phyloP scores from a whole-genome alignment of 2,329 filamentous ascomycete species.

The Lachnellula cervina region DNA sequence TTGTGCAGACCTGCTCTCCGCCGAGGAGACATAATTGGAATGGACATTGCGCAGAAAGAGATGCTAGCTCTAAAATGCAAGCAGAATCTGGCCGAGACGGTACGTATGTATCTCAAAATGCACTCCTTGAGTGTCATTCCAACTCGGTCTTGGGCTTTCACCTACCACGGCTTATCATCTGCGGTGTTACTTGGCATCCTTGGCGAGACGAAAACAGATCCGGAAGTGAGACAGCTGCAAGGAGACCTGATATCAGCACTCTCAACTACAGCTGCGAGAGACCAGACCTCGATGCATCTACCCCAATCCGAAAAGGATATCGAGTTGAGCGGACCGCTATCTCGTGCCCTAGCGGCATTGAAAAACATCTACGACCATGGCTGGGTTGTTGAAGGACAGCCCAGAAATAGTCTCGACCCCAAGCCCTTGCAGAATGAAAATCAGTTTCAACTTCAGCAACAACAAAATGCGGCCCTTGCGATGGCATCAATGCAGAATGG shows the following conservation, averaged over 20 bases:
- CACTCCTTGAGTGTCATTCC: slow-evolving; percentile 63
- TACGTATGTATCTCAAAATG: slow-evolving; percentile 66
- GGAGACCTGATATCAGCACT: slow-evolving; percentile 60
- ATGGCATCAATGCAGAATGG: slow-evolving; percentile 64
- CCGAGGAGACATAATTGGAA: slow-evolving; percentile 41
- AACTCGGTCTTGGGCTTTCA: slow-evolving; percentile 63
- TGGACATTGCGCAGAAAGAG: slow-evolving; percentile 49
- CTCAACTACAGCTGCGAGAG: slow-evolving; percentile 60
- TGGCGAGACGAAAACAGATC: slow-evolving; percentile 58
- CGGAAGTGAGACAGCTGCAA: slow-evolving; percentile 58
- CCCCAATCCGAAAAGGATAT: slow-evolving; percentile 29
- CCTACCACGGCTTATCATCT: slow-evolving; percentile 62
- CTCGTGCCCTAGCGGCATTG: slow-evolving; percentile 54
- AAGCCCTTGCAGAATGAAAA: slow-evolving; percentile 15
- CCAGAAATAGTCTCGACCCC: slow-evolving; percentile 7
- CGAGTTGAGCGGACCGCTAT: slow-evolving; percentile 47
- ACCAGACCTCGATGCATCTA: slow-evolving; percentile 32
- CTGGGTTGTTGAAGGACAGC: slow-evolving; percentile 44
- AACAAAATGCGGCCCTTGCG: slow-evolving; percentile 54
- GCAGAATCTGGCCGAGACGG: slow-evolving; percentile 57
- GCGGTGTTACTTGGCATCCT: slow-evolving; percentile 60
- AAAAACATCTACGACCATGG: slow-evolving; percentile 65
- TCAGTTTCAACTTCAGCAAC: slow-evolving; percentile 36
- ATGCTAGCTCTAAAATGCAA: slow-evolving; percentile 55
- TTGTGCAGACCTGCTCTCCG: slow-evolving; percentile 59